phyloP scores from a whole-genome alignment of 2,329 filamentous ascomycete species.

The Beauveria medogensis region DNA sequence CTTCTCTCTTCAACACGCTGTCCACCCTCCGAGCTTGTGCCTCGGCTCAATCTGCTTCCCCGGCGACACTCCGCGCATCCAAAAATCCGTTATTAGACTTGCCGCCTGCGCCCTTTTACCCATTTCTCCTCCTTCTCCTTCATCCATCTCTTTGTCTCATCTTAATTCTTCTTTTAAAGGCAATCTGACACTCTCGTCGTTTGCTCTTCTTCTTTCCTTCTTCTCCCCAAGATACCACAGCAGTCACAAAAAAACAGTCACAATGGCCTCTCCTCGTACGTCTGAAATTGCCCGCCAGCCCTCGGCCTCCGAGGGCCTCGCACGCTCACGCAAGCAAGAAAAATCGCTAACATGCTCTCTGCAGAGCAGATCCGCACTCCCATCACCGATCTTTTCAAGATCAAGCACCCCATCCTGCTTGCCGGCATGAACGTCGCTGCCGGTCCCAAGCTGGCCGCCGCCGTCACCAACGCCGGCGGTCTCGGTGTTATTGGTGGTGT shows the following conservation, averaged over 20 bases:
- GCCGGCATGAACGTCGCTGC: slow-evolving; percentile 99
- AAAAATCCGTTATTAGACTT: slow-evolving; percentile 9
- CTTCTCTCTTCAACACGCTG: not conserved
- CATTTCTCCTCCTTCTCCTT: slow-evolving; percentile 7
- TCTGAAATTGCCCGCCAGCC: not conserved
- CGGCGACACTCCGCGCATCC: slow-evolving; percentile 3
- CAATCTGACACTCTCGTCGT: not conserved
- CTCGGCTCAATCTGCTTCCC: slow-evolving; percentile 10
- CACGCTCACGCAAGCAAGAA: not conserved
- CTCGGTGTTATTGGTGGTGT: slow-evolving; percentile 94
- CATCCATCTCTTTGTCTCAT: slow-evolving; percentile 10
- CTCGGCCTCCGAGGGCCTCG: not conserved
- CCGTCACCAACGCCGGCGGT: slow-evolving; percentile 93
- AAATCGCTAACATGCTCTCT: not conserved
- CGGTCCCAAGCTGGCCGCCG: slow-evolving; percentile 89
- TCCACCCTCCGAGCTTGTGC: slow-evolving; percentile 1
- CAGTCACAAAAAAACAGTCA: slow-evolving; percentile 3
- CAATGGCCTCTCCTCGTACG: slow-evolving; percentile 11
- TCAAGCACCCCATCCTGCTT: slow-evolving; percentile 91
- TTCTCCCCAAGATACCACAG: not conserved
- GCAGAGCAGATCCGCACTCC: slow-evolving; percentile 67
- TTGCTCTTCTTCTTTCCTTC: not conserved
- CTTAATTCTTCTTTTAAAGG: slow-evolving; percentile 7
- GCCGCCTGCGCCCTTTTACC: not conserved
- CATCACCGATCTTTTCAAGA: slow-evolving; percentile 92